Percentiles rank a stretch among this genome's conserved stretches.
These are phyloP conservation scores for Aspergillus ochraceus DNA, from an alignment of 2,329 filamentous ascomycete genomes.

Conservation along the genomic window DNA sequence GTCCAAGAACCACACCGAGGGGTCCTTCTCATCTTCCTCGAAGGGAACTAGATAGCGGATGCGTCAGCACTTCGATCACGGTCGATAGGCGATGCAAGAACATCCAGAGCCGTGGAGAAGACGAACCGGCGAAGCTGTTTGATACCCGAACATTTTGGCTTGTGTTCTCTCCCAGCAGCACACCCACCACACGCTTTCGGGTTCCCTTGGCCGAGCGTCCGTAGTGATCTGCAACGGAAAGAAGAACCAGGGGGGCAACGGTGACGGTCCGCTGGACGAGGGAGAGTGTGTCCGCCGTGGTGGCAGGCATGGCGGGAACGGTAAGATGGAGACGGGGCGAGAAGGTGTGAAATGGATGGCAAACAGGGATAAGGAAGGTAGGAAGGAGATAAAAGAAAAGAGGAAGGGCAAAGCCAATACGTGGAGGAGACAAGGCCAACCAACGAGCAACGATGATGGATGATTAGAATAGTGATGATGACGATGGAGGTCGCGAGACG, in stretches of 20 bases:
- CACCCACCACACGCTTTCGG: conserved; percentile 86
- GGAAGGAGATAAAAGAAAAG: background rate
- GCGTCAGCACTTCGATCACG: background rate
- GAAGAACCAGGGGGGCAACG: conserved; percentile 94
- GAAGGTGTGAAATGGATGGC: background rate
- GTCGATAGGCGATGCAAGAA: background rate
- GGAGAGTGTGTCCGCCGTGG: conserved; percentile 92
- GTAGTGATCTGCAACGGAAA: conserved; percentile 98
- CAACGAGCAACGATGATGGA: conserved; percentile 11
- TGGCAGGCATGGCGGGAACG: conserved; percentile 76
- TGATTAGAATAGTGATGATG: conserved; percentile 8
- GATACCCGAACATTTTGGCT: conserved; percentile 95
- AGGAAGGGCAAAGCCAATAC: background rate
- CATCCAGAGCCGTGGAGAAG: conserved; percentile 2
- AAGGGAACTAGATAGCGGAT: conserved; percentile 72
- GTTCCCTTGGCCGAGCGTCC: conserved; percentile 89
- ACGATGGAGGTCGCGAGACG: conserved; percentile 1
- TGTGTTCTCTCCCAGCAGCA: conserved; percentile 91
- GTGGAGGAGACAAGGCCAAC: conserved; percentile 1
- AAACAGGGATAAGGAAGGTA: background rate
- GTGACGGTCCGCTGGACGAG: conserved; percentile 94
- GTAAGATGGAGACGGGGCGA: background rate
- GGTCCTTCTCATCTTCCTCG: conserved; percentile 98
- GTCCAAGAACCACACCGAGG: conserved; percentile 97
- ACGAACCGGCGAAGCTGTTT: conserved; percentile 94